Percentiles rank a stretch among this genome's conserved stretches.
Evolutionary conservation across 2,329 filamentous ascomycete genomes (phyloP).

Genomic region (Microcyclosporella mali): DNA sequence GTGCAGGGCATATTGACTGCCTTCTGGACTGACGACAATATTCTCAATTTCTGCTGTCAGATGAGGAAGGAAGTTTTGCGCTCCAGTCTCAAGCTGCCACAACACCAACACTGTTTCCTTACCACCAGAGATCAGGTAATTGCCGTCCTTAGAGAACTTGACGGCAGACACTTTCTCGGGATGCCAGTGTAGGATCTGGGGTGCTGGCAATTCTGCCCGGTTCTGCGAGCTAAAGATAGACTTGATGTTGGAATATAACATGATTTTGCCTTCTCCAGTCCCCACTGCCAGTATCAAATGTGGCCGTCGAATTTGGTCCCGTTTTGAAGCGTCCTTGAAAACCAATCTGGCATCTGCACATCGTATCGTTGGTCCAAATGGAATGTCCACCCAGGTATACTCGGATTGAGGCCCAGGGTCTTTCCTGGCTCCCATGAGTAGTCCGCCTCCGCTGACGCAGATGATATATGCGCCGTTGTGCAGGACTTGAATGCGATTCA

Average conservation of each 20-base stretch:
- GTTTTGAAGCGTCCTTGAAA: constrained; percentile 21
- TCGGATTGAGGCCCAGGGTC: constrained; percentile 25
- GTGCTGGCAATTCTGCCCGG: constrained; percentile 35
- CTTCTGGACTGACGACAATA: constrained; percentile 71
- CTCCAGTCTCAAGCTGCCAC: constrained; percentile 87
- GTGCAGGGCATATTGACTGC: constrained; percentile 75
- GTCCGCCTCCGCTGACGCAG: constrained; percentile 46
- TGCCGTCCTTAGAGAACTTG: constrained; percentile 93
- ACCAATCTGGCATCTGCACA: constrained; percentile 56
- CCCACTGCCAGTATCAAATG: constrained; percentile 73
- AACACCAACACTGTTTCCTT: constrained; percentile 82
- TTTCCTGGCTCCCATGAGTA: constrained; percentile 56
- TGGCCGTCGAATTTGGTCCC: constrained; percentile 28
- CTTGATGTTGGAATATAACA: constrained; percentile 58
- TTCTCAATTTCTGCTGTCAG: constrained; percentile 78
- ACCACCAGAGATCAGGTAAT: constrained; percentile 91
- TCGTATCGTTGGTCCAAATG: constrained; percentile 57
- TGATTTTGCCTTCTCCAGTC: constrained; percentile 67
- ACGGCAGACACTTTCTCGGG: constrained; percentile 72
- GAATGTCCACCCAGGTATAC: constrained; percentile 51
- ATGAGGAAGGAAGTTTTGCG: constrained; percentile 81
- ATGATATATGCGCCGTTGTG: constrained; percentile 55
- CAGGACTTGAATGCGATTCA: constrained; percentile 40
- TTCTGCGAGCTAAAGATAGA: constrained; percentile 20
- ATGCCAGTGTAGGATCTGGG: constrained; percentile 83